A percentile compares a stretch with the other conserved stretches of the same genome.
Evolutionary conservation across 495 filamentous ascomycete species (phyloP).

Genomic region (Lophiostoma macrostomum): DNA sequence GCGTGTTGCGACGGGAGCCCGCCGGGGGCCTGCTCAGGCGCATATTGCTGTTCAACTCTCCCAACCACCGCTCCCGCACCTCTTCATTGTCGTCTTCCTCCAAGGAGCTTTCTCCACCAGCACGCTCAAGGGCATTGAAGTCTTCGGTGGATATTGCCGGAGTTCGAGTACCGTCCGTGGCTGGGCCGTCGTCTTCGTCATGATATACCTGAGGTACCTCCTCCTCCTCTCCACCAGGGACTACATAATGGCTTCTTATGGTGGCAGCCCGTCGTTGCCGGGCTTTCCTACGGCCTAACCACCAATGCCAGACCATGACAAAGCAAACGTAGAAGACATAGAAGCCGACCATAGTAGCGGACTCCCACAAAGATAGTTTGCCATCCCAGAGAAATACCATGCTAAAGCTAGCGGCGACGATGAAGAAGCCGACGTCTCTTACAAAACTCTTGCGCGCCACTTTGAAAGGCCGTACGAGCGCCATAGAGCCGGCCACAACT

Average conservation of each 20-base stretch:
- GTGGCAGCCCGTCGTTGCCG: constrained; percentile 61
- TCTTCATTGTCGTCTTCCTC: constrained; percentile 70
- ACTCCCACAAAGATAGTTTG: constrained; percentile 81
- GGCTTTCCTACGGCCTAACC: constrained; percentile 58
- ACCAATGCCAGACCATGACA: constrained; percentile 93
- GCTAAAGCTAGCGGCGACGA: constrained; percentile 80
- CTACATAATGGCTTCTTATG: constrained; percentile 69
- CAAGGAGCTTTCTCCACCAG: constrained; percentile 49
- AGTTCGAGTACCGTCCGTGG: constrained; percentile 50
- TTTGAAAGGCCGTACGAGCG: constrained; percentile 85
- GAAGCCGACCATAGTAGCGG: constrained; percentile 81
- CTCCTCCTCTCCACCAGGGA: constrained; percentile 64
- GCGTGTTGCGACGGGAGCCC: constrained; percentile 66
- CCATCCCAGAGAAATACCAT: constrained; percentile 88
- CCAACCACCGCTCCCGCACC: constrained; percentile 64
- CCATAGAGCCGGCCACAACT: constrained; percentile 98
- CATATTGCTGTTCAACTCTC: constrained; percentile 91
- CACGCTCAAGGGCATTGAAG: constrained; percentile 69
- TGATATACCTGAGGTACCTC: constrained; percentile 64
- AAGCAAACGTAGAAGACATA: constrained; percentile 88
- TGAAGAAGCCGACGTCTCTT: constrained; percentile 90
- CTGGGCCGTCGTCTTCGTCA: constrained; percentile 65
- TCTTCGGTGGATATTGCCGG: constrained; percentile 60
- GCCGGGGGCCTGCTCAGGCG: constrained; percentile 67
- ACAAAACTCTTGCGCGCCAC: constrained; percentile 86